Evolutionary conservation across 2,329 filamentous ascomycete genomes (phyloP).

Genomic region (Ophiostoma sp.): DNA sequence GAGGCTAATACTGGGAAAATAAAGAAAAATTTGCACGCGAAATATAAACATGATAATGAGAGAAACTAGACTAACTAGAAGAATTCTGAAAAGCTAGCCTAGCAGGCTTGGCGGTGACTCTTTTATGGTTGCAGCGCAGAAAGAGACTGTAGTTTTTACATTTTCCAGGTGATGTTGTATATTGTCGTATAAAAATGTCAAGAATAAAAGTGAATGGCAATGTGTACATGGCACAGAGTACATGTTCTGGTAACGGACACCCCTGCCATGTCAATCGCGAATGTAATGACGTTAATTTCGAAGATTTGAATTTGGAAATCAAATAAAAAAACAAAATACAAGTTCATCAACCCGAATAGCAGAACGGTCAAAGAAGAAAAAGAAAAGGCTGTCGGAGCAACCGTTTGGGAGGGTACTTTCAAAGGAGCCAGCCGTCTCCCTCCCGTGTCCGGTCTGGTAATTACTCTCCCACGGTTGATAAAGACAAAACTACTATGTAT

Average conservation of each 20-base stretch:
- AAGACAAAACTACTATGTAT: not conserved
- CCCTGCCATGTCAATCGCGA: not conserved
- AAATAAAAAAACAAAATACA: not conserved
- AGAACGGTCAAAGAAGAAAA: not conserved
- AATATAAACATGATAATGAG: not conserved
- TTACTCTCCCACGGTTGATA: not conserved
- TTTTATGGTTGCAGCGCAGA: not conserved
- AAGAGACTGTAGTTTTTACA: not conserved
- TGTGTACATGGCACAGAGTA: not conserved
- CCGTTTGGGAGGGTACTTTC: not conserved
- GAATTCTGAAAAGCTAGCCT: not conserved
- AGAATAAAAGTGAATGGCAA: not conserved
- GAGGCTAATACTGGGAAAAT: not conserved
- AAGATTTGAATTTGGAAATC: not conserved
- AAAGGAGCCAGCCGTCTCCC: not conserved
- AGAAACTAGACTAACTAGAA: not conserved
- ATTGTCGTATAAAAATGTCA: not conserved
- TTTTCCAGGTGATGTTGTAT: not conserved
- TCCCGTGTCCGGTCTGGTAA: not conserved
- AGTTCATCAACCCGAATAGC: not conserved
- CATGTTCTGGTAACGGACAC: not conserved
- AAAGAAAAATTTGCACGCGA: not conserved
- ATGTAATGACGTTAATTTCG: constrained; percentile 1
- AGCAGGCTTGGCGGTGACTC: not conserved
- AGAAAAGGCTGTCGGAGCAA: not conserved